These are phyloP conservation scores for Ilyonectria destructans DNA, from an alignment of 2,329 filamentous ascomycete species.

Conservation along the genomic window DNA sequence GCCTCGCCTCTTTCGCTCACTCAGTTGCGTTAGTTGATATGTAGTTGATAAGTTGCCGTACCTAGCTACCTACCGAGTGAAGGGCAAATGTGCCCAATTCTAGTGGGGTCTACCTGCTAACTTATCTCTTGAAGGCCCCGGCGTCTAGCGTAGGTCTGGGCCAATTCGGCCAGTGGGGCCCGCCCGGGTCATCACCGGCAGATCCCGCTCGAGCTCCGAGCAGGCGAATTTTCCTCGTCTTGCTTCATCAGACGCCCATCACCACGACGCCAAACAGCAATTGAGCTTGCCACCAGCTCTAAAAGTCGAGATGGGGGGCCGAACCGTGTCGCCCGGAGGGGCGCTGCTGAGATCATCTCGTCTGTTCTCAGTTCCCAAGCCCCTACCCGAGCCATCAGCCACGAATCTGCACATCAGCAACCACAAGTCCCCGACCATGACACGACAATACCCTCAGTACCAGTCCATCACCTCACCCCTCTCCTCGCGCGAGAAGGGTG, in stretches of 20 bases:
- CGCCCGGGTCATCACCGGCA: conserved; percentile 55
- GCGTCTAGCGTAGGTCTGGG: background rate
- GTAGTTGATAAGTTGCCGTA: conserved; percentile 28
- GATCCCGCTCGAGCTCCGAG: conserved; percentile 43
- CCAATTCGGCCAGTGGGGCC: conserved; percentile 41
- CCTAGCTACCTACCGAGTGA: background rate
- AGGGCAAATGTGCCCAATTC: conserved; percentile 35
- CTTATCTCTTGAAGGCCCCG: conserved; percentile 13
- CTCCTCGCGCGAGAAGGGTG: conserved; percentile 81
- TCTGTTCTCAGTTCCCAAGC: conserved; percentile 88
- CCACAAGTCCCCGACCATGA: conserved; percentile 64
- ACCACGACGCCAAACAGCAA: conserved; percentile 45
- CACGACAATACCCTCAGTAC: conserved; percentile 83
- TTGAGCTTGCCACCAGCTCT: conserved; percentile 51
- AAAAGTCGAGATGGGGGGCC: conserved; percentile 53
- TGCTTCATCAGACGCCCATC: conserved; percentile 37
- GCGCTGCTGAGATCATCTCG: conserved; percentile 88
- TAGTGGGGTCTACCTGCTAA: conserved; percentile 39
- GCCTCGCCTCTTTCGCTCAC: conserved; percentile 27
- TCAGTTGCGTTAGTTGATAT: conserved; percentile 29
- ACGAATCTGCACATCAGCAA: conserved; percentile 57
- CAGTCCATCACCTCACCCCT: conserved; percentile 86
- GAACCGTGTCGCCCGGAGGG: conserved; percentile 72
- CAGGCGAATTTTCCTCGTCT: conserved; percentile 52
- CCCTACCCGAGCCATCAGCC: conserved; percentile 77